Percentiles rank a stretch among this genome's conserved stretches.
Evolutionary conservation across 2,329 filamentous ascomycete genomes (phyloP).

Genomic region (Magnaporthiopsis poae): DNA sequence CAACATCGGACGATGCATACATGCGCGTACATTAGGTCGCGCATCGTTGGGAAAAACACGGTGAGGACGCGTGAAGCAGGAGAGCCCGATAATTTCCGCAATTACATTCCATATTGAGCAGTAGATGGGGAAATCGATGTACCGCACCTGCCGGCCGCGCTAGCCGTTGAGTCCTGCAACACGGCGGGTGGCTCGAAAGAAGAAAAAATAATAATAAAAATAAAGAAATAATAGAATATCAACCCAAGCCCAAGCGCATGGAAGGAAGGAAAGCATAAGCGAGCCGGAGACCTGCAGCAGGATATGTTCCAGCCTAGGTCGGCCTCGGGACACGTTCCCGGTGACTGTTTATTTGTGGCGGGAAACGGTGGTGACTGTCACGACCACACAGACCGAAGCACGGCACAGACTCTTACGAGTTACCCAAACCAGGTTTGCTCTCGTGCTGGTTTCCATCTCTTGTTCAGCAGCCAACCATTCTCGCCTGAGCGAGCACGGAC

Average conservation of each 20-base stretch:
- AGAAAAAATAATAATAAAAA: background rate
- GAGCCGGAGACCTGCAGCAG: background rate
- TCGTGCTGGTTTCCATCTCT: background rate
- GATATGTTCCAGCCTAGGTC: background rate
- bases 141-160: background rate
- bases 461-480: background rate
- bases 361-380: background rate
- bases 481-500: background rate
- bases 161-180: background rate
- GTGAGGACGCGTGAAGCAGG: background rate
- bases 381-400: background rate
- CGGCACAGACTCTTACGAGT: background rate
- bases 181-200: background rate
- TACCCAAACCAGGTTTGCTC: background rate
- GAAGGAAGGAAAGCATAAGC: background rate
- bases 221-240: background rate
- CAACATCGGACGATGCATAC: background rate
- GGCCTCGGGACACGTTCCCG: background rate
- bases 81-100: background rate
- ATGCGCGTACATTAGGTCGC: background rate
- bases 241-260: background rate
- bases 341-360: background rate
- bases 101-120: too few relatives aligned
- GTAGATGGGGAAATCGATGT: background rate
- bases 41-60: background rate